A percentile compares a stretch with the other conserved stretches of the same genome.
phyloP scores from a whole-genome alignment of 106 monocot species.

The Apostasia shenzhenica region DNA sequence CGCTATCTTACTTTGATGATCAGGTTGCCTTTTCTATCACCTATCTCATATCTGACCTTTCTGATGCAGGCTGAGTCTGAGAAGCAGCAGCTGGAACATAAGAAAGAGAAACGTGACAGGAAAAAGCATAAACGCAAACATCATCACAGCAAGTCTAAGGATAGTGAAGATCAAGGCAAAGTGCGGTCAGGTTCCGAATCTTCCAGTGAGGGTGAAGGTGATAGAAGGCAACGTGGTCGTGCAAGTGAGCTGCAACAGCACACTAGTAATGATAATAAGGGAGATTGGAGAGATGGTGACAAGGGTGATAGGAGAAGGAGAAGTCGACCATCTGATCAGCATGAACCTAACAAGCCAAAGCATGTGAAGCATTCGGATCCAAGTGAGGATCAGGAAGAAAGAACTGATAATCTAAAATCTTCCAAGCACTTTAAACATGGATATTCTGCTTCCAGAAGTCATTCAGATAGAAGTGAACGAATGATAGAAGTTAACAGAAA shows the following conservation, averaged over 20 bases:
- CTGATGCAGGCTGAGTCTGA: slow-evolving; percentile 60
- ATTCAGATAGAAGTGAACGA: slow-evolving; percentile 10
- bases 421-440: neutral
- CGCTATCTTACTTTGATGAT: no score
- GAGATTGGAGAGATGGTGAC: slow-evolving; percentile 15
- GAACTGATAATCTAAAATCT: neutral
- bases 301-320: slow-evolving; percentile 13
- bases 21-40: no score
- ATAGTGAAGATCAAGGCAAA: slow-evolving; percentile 20
- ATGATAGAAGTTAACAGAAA: slow-evolving; percentile 9
- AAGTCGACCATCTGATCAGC: slow-evolving; percentile 5
- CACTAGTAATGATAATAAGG: slow-evolving; percentile 14
- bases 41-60: neutral
- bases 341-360: slow-evolving; percentile 8
- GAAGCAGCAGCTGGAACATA: slow-evolving; percentile 49
- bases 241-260: slow-evolving; percentile 8
- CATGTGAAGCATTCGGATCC: slow-evolving; percentile 10
- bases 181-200: slow-evolving; percentile 35
- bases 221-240: slow-evolving; percentile 16
- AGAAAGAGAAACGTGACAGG: slow-evolving; percentile 40
- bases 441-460: neutral
- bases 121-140: slow-evolving; percentile 49
- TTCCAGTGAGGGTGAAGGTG: slow-evolving; percentile 20
- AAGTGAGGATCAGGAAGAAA: neutral
- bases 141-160: slow-evolving; percentile 29